Conservation (phyloP, 2,329 filamentous ascomycete species). For the Colletotrichum kahawae region DNA sequence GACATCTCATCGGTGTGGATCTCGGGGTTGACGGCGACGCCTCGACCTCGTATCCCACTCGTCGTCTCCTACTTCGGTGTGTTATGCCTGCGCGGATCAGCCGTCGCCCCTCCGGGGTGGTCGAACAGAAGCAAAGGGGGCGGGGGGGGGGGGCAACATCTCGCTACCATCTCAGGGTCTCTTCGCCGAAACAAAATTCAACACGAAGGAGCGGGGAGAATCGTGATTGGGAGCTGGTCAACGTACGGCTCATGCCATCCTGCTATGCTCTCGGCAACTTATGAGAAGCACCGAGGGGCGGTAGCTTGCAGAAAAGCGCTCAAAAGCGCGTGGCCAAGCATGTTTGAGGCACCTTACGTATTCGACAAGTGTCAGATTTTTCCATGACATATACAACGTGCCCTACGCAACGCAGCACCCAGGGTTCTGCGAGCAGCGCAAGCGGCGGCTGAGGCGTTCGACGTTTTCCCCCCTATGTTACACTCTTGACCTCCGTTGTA, state of each 20-base stretch:
- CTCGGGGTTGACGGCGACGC: background rate
- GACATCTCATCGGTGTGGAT: slow-evolving; percentile 3
- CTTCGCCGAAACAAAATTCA: background rate
- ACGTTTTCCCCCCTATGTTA: background rate
- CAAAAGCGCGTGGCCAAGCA: background rate
- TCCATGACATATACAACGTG: background rate
- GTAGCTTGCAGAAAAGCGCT: background rate
- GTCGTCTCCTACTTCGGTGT: background rate
- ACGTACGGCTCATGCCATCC: background rate
- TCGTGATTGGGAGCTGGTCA: background rate
- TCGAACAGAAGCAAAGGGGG: background rate
- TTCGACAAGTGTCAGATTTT: background rate
- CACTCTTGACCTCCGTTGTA: background rate
- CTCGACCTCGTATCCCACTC: background rate
- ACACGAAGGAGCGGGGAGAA: background rate
- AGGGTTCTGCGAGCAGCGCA: background rate
- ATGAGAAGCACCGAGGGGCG: background rate
- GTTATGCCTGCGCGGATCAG: slow-evolving; percentile 9
- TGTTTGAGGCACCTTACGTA: background rate
- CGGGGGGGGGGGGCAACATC: background rate
- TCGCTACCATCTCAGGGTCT: background rate
- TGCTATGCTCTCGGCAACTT: background rate
- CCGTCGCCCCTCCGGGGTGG: background rate
- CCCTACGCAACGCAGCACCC: background rate
- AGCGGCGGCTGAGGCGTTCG: background rate